Conservation (phyloP, 2,329 filamentous ascomycete species). For the Aspergillus neotritici region DNA sequence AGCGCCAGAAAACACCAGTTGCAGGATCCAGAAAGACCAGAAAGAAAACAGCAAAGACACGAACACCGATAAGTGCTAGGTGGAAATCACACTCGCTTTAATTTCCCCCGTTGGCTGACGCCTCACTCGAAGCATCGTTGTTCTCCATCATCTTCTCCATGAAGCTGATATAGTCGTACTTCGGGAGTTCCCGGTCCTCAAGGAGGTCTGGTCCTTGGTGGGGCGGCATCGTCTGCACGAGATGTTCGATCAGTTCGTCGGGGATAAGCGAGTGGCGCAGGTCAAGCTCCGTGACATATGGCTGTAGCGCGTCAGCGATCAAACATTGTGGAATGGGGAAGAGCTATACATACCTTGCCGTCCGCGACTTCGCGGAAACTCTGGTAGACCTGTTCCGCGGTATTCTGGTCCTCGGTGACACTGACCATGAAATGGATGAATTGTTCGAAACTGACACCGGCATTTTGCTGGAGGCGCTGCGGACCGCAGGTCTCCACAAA, state of each 20-base stretch:
- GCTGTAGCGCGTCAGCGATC: conserved; percentile 39
- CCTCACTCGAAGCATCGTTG: conserved; percentile 22
- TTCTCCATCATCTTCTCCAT: conserved; percentile 77
- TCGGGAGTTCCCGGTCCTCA: conserved; percentile 74
- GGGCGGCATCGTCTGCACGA: conserved; percentile 77
- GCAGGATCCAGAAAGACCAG: conserved; percentile 13
- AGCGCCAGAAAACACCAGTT: conserved; percentile 22
- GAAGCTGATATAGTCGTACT: conserved; percentile 95
- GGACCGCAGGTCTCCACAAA: conserved; percentile 76
- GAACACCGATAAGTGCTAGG: conserved; percentile 14
- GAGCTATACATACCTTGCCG: conserved; percentile 60
- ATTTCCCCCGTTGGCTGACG: conserved; percentile 17
- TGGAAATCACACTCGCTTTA: conserved; percentile 12
- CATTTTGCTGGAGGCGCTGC: conserved; percentile 52
- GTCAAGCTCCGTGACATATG: conserved; percentile 97
- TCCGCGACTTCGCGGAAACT: conserved; percentile 96
- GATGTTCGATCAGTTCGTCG: conserved; percentile 91
- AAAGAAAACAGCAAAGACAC: conserved; percentile 13
- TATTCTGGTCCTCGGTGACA: conserved; percentile 97
- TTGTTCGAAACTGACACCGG: conserved; percentile 88
- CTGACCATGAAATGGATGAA: conserved; percentile 99
- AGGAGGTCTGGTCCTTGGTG: conserved; percentile 82
- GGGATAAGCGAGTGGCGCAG: conserved; percentile 90
- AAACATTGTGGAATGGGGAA: not conserved
- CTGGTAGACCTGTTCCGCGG: conserved; percentile 96